These are phyloP conservation scores for Oryza glaberrima DNA, from an alignment of 176 grass and related monocot genomes.

Conservation along the genomic window DNA sequence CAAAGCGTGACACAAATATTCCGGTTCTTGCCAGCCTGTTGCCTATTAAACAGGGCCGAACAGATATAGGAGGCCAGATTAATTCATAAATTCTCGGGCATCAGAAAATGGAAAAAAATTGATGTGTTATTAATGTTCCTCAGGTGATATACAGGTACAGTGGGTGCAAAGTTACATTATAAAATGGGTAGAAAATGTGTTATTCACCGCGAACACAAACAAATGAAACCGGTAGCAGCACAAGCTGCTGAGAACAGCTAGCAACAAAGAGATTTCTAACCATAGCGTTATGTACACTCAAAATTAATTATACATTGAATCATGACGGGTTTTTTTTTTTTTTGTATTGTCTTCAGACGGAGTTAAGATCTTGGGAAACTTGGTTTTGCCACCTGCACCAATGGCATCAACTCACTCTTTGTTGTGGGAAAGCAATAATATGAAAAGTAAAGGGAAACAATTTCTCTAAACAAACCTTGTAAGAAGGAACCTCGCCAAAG, in stretches of 20 bases:
- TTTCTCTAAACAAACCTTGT: slow-evolving; percentile 62
- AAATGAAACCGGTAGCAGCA: slow-evolving; percentile 48
- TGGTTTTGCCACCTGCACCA: slow-evolving; percentile 91
- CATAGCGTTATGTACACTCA: slow-evolving; percentile 74
- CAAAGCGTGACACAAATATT: no score
- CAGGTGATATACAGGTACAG: slow-evolving; percentile 35
- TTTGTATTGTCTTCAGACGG: slow-evolving; percentile 58
- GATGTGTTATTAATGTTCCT: slow-evolving; percentile 2
- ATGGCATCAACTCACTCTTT: slow-evolving; percentile 29
- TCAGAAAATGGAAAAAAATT: slow-evolving; percentile 6
- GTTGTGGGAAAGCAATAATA: slow-evolving; percentile 16
- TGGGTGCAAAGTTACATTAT: slow-evolving; percentile 23
- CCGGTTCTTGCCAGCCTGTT: no score
- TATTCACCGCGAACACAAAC: slow-evolving; percentile 36
- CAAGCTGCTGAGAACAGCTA: slow-evolving; percentile 28
- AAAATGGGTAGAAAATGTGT: slow-evolving; percentile 18
- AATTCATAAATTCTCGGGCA: background rate
- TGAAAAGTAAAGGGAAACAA: slow-evolving; percentile 17
- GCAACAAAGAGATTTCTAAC: slow-evolving; percentile 21
- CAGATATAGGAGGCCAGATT: no score
- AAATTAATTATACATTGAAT: slow-evolving; percentile 70
- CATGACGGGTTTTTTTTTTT: slow-evolving; percentile 24
- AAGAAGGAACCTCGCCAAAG: slow-evolving; percentile 90
- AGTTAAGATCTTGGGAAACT: slow-evolving; percentile 92
- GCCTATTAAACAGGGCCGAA: no score